A percentile compares a stretch with the other conserved stretches of the same genome.
phyloP scores from a whole-genome alignment of 2,329 filamentous ascomycete genomes.

The Colletotrichum navitas region DNA sequence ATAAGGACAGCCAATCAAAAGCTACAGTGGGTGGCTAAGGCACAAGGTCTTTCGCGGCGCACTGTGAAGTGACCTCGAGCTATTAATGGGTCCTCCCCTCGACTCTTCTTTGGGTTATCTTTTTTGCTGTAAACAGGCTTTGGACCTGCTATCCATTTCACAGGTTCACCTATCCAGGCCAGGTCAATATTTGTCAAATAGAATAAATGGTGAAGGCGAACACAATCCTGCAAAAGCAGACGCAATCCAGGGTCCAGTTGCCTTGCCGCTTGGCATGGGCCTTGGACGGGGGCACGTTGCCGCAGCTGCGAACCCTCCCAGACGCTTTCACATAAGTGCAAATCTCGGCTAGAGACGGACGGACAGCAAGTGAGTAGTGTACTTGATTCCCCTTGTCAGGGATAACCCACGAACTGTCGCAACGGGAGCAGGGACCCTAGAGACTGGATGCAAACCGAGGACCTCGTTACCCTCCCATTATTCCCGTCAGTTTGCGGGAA shows the following conservation, averaged over 20 bases:
- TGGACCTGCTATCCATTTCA: background rate
- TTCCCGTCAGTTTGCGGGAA: background rate
- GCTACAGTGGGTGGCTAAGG: too few species aligned
- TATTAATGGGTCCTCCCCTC: too few species aligned
- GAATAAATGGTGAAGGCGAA: background rate
- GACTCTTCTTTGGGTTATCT: too few species aligned
- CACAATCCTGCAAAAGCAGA: conserved; percentile 1
- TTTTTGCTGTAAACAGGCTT: too few species aligned
- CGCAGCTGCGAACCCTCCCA: background rate
- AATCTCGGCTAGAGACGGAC: background rate
- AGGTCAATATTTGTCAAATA: background rate
- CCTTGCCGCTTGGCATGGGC: background rate
- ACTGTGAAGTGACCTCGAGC: too few species aligned
- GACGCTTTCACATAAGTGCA: conserved; percentile 6
- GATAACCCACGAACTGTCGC: background rate
- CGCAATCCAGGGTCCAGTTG: conserved; percentile 11
- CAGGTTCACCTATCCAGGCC: background rate
- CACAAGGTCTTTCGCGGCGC: background rate
- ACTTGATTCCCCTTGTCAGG: background rate
- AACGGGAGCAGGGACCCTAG: background rate
- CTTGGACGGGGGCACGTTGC: background rate
- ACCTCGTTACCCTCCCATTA: background rate
- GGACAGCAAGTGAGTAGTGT: background rate
- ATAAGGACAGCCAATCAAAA: too few species aligned
- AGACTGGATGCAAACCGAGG: background rate